phyloP scores from a whole-genome alignment of 2,329 filamentous ascomycete species.

The Periconia sp. region DNA sequence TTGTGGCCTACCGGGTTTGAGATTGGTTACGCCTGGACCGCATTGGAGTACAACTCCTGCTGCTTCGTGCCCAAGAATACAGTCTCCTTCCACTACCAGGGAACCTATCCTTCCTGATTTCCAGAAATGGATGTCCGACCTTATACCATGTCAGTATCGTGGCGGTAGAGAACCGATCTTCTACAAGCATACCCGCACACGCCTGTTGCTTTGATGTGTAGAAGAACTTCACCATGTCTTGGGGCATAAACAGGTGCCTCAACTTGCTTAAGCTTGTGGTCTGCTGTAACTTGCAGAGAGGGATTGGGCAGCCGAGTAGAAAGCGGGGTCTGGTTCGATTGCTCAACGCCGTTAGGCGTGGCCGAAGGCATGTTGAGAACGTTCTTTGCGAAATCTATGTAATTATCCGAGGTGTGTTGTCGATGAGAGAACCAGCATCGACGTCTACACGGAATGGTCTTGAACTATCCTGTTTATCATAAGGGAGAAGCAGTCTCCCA shows the following conservation, averaged over 20 bases:
- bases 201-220: slow-evolving; percentile 65
- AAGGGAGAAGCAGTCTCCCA: neutral
- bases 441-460: neutral
- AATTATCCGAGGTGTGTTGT: neutral
- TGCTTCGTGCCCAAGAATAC: slow-evolving; percentile 67
- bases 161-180: neutral
- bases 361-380: slow-evolving; percentile 20
- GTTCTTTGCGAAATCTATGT: neutral
- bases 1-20: slow-evolving; percentile 48
- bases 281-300: slow-evolving; percentile 61
- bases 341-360: slow-evolving; percentile 9
- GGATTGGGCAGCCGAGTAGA: slow-evolving; percentile 50
- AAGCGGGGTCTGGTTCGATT: slow-evolving; percentile 14
- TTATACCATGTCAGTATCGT: slow-evolving; percentile 23
- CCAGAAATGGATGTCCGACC: slow-evolving; percentile 71
- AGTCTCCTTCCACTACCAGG: slow-evolving; percentile 63
- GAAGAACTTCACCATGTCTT: slow-evolving; percentile 55
- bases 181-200: slow-evolving; percentile 58
- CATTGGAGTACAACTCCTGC: slow-evolving; percentile 61
- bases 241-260: slow-evolving; percentile 61
- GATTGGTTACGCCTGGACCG: slow-evolving; percentile 56
- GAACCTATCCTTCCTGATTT: slow-evolving; percentile 65
- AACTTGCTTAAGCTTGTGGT: slow-evolving; percentile 59
- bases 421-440: neutral
- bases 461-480: neutral